These are phyloP conservation scores for Lactuca sativa DNA, from an alignment of 129 eudicot species.

Conservation along the genomic window DNA sequence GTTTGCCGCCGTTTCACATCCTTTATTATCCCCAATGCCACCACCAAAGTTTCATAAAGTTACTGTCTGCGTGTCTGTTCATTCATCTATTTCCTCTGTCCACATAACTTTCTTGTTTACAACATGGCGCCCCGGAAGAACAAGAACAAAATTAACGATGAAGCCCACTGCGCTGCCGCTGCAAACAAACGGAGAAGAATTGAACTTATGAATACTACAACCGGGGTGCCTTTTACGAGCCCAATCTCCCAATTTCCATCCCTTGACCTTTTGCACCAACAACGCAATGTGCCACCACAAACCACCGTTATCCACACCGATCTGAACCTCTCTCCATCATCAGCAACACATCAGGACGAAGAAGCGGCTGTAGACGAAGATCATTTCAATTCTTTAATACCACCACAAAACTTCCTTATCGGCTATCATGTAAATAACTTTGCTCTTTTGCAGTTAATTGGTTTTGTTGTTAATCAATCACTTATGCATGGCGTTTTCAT, in stretches of 20 bases:
- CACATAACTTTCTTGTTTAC: no score
- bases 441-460: not conserved
- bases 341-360: not conserved
- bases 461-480: not conserved
- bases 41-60: not conserved
- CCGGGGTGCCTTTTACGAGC: constrained; percentile 20
- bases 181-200: constrained; percentile 26
- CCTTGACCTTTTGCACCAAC: constrained; percentile 15
- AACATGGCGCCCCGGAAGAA: constrained; percentile 23
- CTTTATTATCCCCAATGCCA: not conserved
- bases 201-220: constrained; percentile 9
- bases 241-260: constrained; percentile 25
- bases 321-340: constrained; percentile 24
- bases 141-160: constrained; percentile 21
- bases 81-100: not conserved
- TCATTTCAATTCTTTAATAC: not conserved
- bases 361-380: not conserved
- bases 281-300: not conserved
- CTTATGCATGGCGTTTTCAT: not conserved
- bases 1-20: constrained; percentile 11
- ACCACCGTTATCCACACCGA: constrained; percentile 15
- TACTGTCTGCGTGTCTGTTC: not conserved
- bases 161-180: not conserved
- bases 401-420: constrained; percentile 26
- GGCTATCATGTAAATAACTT: constrained; percentile 11